Base-by-base conservation (phyloP, 2,329 filamentous ascomycete species). In the Leptoxyphium fumago region DNA sequence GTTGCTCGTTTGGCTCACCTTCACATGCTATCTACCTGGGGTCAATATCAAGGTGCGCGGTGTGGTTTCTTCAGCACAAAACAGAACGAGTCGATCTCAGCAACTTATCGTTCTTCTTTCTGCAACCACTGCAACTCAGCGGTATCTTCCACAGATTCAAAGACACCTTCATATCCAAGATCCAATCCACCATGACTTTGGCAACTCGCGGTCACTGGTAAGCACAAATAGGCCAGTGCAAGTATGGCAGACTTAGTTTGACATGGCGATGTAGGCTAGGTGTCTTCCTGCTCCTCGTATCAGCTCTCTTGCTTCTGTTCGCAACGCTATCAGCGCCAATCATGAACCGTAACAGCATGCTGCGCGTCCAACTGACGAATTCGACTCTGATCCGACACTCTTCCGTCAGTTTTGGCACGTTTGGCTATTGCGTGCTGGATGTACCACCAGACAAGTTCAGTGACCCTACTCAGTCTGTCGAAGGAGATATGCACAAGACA, bases 301-400 rank as follows among this genome's bases (percentile, higher is more conserved):
- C 75, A 38, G 65, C 70, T 39, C 62, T 77, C 43, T 67, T 80
- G 41, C 67, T 80, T 45, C 59, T 80, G 46, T 64, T 80, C 49
- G 72, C 73, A 45, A 70, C 68, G 48, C 73, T 80, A 48, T 73
- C 75, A 2, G 64, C 76, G 0, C 77, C 77, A 8, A 72, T 80
- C 38, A 68, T 77, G 51, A 65, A 75, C 52, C 52, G 70, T 50
- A 65, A 79, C 38, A 63, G 68, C 39, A 61, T 81, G 32, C 57
- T 80, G 45, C 70, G 67, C 45, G 68, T 80, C 46, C 61, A 66
- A 41, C 61, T 78, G 15, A 59, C 58, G 38, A 63, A 66, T 49
- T 51, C 56, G 21, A 60, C 56, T 9, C 47, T 52, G 17, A 50
- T 57, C 4, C 55, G 61, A 21, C 54, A 66, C 34, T 61, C 59